phyloP scores from a whole-genome alignment of 164 flowering plant genomes.

The Stephania japonica region DNA sequence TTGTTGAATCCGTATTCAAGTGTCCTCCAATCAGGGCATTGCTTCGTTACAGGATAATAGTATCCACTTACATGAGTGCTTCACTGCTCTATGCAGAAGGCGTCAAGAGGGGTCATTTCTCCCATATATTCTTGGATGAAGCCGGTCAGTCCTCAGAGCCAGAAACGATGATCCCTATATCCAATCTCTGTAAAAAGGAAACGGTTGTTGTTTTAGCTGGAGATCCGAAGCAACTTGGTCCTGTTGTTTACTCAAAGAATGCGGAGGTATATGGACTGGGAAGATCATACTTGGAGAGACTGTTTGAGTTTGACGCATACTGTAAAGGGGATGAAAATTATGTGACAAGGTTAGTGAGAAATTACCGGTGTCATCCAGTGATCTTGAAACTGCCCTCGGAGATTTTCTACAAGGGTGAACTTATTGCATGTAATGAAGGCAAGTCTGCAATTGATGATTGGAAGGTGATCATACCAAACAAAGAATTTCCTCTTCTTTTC shows the following conservation, averaged over 20 bases:
- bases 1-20: slow-evolving; percentile 46
- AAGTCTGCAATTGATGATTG: slow-evolving; percentile 17
- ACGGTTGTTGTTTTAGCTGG: slow-evolving; percentile 92
- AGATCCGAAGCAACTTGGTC: slow-evolving; percentile 92
- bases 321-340: slow-evolving; percentile 40
- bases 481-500: slow-evolving; percentile 71
- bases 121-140: slow-evolving; percentile 89
- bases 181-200: slow-evolving; percentile 40
- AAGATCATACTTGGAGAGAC: slow-evolving; percentile 76
- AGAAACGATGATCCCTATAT: slow-evolving; percentile 76
- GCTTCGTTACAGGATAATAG: slow-evolving; percentile 46
- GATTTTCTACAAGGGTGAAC: slow-evolving; percentile 71
- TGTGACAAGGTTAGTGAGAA: slow-evolving; percentile 66
- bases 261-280: slow-evolving; percentile 72
- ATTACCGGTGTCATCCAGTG: slow-evolving; percentile 74
- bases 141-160: slow-evolving; percentile 99
- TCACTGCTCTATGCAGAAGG: slow-evolving; percentile 69
- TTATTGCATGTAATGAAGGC: slow-evolving; percentile 65
- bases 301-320: slow-evolving; percentile 53
- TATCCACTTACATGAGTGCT: slow-evolving; percentile 86
- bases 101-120: slow-evolving; percentile 56
- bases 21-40: slow-evolving; percentile 59
- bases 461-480: slow-evolving; percentile 49
- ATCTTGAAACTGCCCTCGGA: slow-evolving; percentile 73
- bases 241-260: slow-evolving; percentile 61